Evolutionary conservation across 1,284 basidiomycete genomes (phyloP).

Genomic region (Sporisorium graminicola): DNA sequence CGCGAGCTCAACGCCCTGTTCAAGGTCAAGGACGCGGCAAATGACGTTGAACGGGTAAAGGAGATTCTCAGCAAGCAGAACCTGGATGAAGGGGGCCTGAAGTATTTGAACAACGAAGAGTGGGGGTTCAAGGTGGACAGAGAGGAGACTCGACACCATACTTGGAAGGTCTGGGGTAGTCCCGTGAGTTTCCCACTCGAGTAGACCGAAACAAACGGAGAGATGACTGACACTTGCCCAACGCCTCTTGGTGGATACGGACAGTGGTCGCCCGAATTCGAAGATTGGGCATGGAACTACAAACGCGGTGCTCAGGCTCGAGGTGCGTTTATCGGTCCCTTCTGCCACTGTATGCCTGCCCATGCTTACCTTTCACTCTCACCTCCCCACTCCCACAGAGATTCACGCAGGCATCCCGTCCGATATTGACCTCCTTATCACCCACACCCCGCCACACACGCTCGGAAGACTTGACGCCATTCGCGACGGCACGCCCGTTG

Average conservation of each 20-base stretch:
- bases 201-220: not conserved
- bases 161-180: conserved; percentile 47
- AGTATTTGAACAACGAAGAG: conserved; percentile 36
- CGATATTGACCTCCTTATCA: conserved; percentile 47
- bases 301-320: conserved; percentile 14
- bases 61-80: conserved; percentile 1
- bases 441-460: conserved; percentile 34
- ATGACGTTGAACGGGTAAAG: conserved; percentile 15
- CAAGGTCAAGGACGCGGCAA: conserved; percentile 10
- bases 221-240: not conserved
- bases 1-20: conserved; percentile 32
- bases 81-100: conserved; percentile 1
- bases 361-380: not conserved
- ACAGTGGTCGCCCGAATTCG: conserved; percentile 47
- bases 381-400: not conserved
- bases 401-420: conserved; percentile 21
- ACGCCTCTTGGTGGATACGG: not conserved
- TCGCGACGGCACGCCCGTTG: conserved; percentile 39
- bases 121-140: conserved; percentile 28
- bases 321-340: not conserved
- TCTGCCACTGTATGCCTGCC: too few species aligned
- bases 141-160: conserved; percentile 11
- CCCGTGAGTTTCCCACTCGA: conserved; percentile 11
- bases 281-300: conserved; percentile 58
- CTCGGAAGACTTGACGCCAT: conserved; percentile 38